Conservation (phyloP, 495 filamentous ascomycete species). For the Lentithecium fluviatile region DNA sequence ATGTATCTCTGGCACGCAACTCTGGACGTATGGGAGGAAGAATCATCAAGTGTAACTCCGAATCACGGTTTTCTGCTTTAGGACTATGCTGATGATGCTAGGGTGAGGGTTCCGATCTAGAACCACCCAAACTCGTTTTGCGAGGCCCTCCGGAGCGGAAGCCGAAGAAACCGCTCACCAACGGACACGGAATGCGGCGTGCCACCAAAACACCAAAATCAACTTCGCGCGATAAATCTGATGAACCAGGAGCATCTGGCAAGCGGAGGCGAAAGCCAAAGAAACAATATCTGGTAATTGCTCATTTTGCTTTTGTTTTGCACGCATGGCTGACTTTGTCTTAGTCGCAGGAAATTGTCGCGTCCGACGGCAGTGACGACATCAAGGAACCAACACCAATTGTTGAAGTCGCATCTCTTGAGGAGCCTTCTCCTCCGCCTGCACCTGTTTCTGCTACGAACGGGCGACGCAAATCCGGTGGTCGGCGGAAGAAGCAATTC, state of each 20-base stretch:
- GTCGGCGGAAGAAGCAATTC: constrained; percentile 3
- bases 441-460: background rate
- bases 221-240: background rate
- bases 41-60: constrained; percentile 13
- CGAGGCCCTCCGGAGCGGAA: background rate
- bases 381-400: background rate
- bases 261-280: constrained; percentile 5
- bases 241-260: background rate
- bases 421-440: background rate
- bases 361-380: constrained; percentile 8
- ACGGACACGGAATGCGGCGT: constrained; percentile 13
- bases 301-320: background rate
- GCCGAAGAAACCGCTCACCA: constrained; percentile 9
- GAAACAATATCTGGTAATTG: background rate
- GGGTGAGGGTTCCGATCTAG: constrained; percentile 11
- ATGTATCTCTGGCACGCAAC: constrained; percentile 21
- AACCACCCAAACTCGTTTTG: constrained; percentile 8
- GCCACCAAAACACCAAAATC: background rate
- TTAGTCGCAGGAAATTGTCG: background rate
- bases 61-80: background rate
- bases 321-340: background rate
- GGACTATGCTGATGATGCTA: constrained; percentile 6
- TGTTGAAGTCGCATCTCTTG: constrained; percentile 4
- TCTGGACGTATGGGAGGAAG: constrained; percentile 19
- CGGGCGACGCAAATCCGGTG: constrained; percentile 1